phyloP scores from a whole-genome alignment of 1,139 yeast genomes.

The Geotrichum armillariae region DNA sequence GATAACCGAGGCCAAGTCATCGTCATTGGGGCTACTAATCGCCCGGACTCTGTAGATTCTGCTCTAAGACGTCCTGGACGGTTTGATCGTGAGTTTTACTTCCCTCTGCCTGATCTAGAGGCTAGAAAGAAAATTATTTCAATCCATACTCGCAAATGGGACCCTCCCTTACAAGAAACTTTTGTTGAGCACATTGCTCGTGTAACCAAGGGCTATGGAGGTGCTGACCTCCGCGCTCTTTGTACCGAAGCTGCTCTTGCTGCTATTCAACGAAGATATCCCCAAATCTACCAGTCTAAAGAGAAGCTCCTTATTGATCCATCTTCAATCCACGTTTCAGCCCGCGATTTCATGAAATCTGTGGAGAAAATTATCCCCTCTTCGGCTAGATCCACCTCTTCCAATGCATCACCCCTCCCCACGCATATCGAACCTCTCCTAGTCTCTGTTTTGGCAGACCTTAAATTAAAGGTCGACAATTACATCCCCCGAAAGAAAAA shows the following conservation, averaged over 20 bases:
- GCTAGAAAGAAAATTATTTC: constrained; percentile 77
- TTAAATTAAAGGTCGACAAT: constrained; percentile 52
- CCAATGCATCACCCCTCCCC: constrained; percentile 74
- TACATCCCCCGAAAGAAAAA: constrained; percentile 66
- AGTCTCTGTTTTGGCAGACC: constrained; percentile 47
- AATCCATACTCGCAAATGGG: constrained; percentile 91
- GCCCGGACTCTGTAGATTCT: constrained; percentile 98
- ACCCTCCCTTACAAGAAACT: constrained; percentile 59
- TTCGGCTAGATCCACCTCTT: constrained; percentile 80
- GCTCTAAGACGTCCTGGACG: constrained; percentile 97
- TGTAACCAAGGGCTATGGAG: constrained; percentile 94
- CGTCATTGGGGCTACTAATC: constrained; percentile 95
- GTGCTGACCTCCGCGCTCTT: constrained; percentile 92
- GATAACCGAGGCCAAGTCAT: constrained; percentile 96
- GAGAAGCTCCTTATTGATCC: constrained; percentile 79
- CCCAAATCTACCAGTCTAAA: constrained; percentile 82
- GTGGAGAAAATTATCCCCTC: constrained; percentile 89
- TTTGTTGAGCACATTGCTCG: constrained; percentile 71
- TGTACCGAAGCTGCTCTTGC: constrained; percentile 95
- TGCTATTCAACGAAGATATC: constrained; percentile 88
- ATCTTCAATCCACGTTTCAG: constrained; percentile 66
- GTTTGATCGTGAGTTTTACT: constrained; percentile 94
- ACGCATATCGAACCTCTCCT: constrained; percentile 66
- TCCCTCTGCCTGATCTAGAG: constrained; percentile 83
- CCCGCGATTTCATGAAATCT: constrained; percentile 85